Evolutionary conservation across 169 alveolate genomes (phyloP).

Genomic region (Eimeria sp.): DNA sequence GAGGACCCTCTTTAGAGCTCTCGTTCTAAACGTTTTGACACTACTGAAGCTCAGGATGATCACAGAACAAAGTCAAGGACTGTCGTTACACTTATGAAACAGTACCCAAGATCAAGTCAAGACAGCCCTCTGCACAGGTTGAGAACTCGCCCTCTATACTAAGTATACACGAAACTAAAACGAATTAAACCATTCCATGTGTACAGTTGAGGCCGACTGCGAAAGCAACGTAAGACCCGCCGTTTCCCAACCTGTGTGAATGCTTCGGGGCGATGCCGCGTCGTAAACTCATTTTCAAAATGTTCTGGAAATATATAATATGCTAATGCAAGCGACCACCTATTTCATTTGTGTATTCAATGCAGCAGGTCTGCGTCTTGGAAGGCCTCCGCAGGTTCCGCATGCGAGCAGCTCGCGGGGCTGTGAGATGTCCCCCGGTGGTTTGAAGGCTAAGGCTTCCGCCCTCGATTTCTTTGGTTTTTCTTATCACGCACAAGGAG

Average conservation of each 20-base stretch:
- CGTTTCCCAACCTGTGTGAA: not conserved
- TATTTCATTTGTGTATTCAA: not conserved
- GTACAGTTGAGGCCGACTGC: not conserved
- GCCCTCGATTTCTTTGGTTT: not conserved
- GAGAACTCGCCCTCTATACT: not conserved
- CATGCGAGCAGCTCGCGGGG: constrained; percentile 45
- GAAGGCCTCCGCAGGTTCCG: not conserved
- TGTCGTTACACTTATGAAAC: too few species aligned
- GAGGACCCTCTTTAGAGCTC: not conserved
- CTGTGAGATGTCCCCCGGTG: not conserved
- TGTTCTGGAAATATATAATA: not conserved
- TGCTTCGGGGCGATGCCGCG: not conserved
- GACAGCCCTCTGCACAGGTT: not conserved
- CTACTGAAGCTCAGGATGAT: not conserved
- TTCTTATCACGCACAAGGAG: not conserved
- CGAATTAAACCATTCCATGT: too few species aligned
- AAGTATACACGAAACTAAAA: not conserved
- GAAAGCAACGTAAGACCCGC: not conserved
- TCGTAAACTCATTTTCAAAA: not conserved
- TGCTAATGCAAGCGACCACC: not conserved
- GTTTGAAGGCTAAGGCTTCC: not conserved
- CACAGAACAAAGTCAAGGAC: too few species aligned
- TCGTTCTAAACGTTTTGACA: not conserved
- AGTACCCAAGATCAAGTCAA: too few species aligned
- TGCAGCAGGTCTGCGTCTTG: not conserved